phyloP scores from a whole-genome alignment of 345 rosid genomes.

The Sisymbrium altissimum region DNA sequence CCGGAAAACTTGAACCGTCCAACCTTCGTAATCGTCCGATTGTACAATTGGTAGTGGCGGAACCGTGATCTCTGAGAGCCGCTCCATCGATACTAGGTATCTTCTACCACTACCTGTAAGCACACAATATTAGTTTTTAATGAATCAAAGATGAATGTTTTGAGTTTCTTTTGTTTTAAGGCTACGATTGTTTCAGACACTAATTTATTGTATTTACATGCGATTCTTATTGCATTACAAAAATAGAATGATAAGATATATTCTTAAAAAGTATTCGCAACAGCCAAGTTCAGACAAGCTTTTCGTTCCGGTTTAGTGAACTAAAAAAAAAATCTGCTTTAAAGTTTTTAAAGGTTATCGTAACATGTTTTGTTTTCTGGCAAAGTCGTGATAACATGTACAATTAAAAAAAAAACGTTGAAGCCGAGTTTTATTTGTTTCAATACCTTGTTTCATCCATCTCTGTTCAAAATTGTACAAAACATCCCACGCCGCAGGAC shows the following conservation, averaged over 20 bases:
- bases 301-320: not conserved
- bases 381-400: not conserved
- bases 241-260: not conserved
- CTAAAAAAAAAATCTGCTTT: no score
- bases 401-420: not conserved
- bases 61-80: slow-evolving; percentile 25
- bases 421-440: not conserved
- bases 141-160: not conserved
- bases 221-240: not conserved
- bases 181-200: not conserved
- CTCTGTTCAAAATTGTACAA: slow-evolving; percentile 87
- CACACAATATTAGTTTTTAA: not conserved
- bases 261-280: not conserved
- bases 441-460: slow-evolving; percentile 64
- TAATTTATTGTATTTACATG: not conserved
- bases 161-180: not conserved
- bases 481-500: slow-evolving; percentile 89
- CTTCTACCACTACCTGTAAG: slow-evolving; percentile 26
- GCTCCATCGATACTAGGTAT: slow-evolving; percentile 33
- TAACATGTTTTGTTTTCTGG: not conserved
- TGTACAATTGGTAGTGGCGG: slow-evolving; percentile 28
- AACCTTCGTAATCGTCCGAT: slow-evolving; percentile 34
- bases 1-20: slow-evolving; percentile 71
- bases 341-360: not conserved
- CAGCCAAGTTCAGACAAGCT: not conserved